A percentile compares a stretch with the other conserved stretches of the same genome.
Conservation (phyloP, 2,329 filamentous ascomycete species). For the Fusarium chuoi region DNA sequence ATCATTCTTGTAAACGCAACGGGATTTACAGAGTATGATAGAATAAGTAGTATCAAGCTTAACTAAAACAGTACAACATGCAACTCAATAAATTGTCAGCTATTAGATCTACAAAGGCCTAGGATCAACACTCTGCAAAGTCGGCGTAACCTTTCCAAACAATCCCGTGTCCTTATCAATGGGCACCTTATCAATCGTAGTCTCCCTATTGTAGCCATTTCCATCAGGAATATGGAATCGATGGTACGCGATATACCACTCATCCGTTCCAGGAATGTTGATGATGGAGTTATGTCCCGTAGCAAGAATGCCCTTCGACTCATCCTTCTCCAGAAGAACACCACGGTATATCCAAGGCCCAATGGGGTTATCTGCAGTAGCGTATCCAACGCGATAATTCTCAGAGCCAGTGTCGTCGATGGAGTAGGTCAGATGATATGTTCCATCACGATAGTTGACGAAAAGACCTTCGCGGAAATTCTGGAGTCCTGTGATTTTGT, state of each 20-base stretch:
- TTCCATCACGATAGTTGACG: constrained; percentile 55
- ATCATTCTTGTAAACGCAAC: not conserved
- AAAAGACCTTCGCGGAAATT: constrained; percentile 56
- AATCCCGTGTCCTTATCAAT: constrained; percentile 52
- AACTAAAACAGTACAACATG: accelerated
- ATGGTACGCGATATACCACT: constrained; percentile 63
- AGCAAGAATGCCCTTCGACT: constrained; percentile 54
- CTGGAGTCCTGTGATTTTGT: constrained; percentile 49
- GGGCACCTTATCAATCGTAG: constrained; percentile 53
- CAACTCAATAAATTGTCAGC: accelerated
- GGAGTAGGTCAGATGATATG: constrained; percentile 61
- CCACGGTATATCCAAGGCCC: constrained; percentile 59
- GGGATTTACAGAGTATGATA: no score
- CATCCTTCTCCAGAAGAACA: constrained; percentile 56
- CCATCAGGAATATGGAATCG: constrained; percentile 58
- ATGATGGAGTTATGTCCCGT: constrained; percentile 59
- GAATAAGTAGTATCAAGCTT: no score
- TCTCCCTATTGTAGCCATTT: constrained; percentile 56
- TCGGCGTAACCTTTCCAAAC: constrained; percentile 49
- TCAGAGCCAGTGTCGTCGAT: constrained; percentile 59
- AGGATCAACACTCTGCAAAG: constrained; percentile 30
- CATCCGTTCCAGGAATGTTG: constrained; percentile 58
- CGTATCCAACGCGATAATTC: constrained; percentile 60
- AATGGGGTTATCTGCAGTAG: constrained; percentile 48
- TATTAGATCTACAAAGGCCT: not conserved